Evolutionary conservation across 1,139 yeast species (phyloP), one percentile per base, ranked within the genome.

Genomic region (Candida sojae): DNA sequence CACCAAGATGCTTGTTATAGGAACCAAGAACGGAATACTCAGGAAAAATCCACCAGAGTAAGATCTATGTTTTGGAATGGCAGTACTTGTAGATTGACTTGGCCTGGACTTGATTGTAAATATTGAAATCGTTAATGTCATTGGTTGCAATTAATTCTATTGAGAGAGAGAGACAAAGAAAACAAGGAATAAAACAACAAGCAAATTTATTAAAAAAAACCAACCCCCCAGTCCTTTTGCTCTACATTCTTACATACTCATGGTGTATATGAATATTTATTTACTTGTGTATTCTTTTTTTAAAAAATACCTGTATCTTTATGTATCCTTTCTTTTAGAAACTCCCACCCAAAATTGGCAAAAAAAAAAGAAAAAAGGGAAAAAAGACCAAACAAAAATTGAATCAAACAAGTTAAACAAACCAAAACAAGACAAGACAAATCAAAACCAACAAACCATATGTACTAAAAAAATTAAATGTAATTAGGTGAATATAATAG

Each of bases 291-390:
- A 36, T 36, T 25, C n/a, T n/a, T 36, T 36, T 7, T 17, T 17
- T 17, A 17, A 17, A 17, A 25, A 36, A 36, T 36, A 36, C 25
- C 29, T 36, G 39, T 36, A 36, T 36, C 39, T 26, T 36, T 36
- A 36, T 36, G 39, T 36, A 36, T 25, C 39, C 39, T 36, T 36
- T 26, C 39, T 36, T 36, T 36, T 12, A 17, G 21, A 17, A 17
- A 17, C 21, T 3, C 21, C 21, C 3, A 17, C 21, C 21, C 2
- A 17, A 17, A 17, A 17, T 17, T 17, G 21, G 21, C 21, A 17
- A 17, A 2, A 17, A 4, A 11, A 36, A 36, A 28, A 36, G 39
- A 21, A 29, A 11, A 34, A 8, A 13, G 17, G 37, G 12, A 13
- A 12, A 12, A 12, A 17, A 31, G 13, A 31, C 12, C 13, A 33